Conservation (phyloP, 768 basidiomycete genomes). For the Suillus brevipes region DNA sequence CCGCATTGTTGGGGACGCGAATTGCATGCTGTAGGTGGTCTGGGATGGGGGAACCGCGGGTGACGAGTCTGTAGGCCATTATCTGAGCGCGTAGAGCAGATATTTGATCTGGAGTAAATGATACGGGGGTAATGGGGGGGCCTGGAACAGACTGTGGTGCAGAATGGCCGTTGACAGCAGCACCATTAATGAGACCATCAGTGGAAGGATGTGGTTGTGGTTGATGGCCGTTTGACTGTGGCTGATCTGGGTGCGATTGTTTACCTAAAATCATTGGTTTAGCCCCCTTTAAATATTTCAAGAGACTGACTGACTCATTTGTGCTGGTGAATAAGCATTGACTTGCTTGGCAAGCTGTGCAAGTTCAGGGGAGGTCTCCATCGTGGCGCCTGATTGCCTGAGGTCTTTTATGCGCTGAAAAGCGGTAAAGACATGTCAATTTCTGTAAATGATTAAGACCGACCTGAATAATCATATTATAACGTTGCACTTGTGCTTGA, state of each 20-base stretch:
- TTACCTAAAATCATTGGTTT: constrained; percentile 18
- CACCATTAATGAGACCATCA: not conserved
- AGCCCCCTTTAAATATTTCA: not conserved
- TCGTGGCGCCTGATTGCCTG: constrained; percentile 43
- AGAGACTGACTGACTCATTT: constrained; percentile 35
- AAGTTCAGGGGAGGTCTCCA: constrained; percentile 47
- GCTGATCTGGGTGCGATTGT: constrained; percentile 23
- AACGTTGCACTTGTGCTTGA: not conserved
- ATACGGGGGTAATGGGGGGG: constrained; percentile 64
- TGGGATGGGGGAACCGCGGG: constrained; percentile 64
- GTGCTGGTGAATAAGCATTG: constrained; percentile 30
- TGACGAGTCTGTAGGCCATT: constrained; percentile 74
- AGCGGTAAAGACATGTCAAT: not conserved
- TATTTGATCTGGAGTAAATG: constrained; percentile 77
- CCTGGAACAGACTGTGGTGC: constrained; percentile 39
- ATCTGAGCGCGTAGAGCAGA: constrained; percentile 79
- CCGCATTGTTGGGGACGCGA: constrained; percentile 59
- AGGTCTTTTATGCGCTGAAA: constrained; percentile 46
- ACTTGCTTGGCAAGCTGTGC: constrained; percentile 42
- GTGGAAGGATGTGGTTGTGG: constrained; percentile 30
- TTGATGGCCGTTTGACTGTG: constrained; percentile 13
- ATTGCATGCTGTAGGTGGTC: constrained; percentile 71
- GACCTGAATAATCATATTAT: not conserved
- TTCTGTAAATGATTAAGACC: not conserved
- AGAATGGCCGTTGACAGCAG: constrained; percentile 47